Evolutionary conservation across 2,329 filamentous ascomycete species (phyloP).

Genomic region (Plectosphaerella sp.): DNA sequence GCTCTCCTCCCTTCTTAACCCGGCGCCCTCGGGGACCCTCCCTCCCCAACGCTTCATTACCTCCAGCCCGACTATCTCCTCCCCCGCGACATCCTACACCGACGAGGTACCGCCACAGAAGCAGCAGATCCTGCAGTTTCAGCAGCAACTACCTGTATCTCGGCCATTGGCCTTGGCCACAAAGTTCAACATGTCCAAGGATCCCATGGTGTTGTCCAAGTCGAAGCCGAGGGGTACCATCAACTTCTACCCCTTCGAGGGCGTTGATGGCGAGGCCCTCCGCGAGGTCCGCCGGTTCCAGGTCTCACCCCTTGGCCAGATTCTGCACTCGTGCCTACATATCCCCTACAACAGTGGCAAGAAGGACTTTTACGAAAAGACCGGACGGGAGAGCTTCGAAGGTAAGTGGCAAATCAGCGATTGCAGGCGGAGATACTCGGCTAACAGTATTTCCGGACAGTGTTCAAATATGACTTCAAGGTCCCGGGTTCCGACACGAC

Average conservation of each 20-base stretch:
- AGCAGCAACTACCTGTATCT: not conserved
- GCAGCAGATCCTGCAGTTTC: not conserved
- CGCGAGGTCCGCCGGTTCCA: conserved; percentile 58
- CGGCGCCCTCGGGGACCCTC: conserved; percentile 39
- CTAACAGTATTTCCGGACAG: conserved; percentile 35
- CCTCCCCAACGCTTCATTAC: conserved; percentile 32
- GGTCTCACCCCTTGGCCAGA: conserved; percentile 62
- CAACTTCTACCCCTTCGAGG: conserved; percentile 71
- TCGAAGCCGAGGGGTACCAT: conserved; percentile 61
- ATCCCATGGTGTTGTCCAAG: conserved; percentile 57
- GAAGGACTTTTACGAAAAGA: conserved; percentile 82
- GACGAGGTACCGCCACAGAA: conserved; percentile 21
- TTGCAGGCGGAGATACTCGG: not conserved
- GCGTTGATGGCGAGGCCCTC: conserved; percentile 51
- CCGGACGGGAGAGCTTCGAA: conserved; percentile 83
- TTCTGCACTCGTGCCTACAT: conserved; percentile 60
- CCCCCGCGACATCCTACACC: conserved; percentile 26
- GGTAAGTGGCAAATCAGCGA: conserved; percentile 44
- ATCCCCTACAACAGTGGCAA: conserved; percentile 96
- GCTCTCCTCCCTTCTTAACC: conserved; percentile 63
- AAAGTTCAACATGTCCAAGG: conserved; percentile 61
- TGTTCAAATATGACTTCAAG: conserved; percentile 80
- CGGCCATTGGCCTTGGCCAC: conserved; percentile 13
- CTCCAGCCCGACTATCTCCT: conserved; percentile 33
- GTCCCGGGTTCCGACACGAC: conserved; percentile 61